Conservation (phyloP, 2,329 filamentous ascomycete genomes). For the Bipolaris zeicola region DNA sequence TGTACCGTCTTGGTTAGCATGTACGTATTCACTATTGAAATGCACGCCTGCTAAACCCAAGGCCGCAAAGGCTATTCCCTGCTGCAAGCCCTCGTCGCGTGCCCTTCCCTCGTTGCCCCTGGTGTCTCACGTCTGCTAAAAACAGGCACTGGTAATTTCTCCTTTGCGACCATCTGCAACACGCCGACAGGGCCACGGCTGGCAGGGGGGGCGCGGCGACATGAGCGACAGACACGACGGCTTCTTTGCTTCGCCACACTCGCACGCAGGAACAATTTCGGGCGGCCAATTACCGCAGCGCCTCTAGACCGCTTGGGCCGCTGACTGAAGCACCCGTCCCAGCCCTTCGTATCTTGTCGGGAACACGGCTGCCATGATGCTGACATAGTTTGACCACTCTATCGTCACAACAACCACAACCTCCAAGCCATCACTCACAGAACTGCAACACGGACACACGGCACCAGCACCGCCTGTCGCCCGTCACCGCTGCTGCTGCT, state of each 20-base stretch:
- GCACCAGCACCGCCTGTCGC: neutral
- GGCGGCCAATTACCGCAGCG: conserved; percentile 12
- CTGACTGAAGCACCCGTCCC: conserved; percentile 14
- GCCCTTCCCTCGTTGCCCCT: neutral
- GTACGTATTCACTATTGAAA: neutral
- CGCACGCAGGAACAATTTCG: conserved; percentile 27
- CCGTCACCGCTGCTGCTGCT: neutral
- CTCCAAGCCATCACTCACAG: no score
- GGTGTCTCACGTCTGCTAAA: conserved; percentile 11
- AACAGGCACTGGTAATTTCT: conserved; percentile 13
- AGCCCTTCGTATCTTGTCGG: conserved; percentile 7
- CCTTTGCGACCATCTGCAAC: conserved; percentile 6
- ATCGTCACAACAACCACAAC: no score
- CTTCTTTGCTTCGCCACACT: conserved; percentile 31
- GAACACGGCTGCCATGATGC: neutral
- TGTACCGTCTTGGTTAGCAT: neutral
- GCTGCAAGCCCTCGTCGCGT: neutral
- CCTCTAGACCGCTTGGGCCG: conserved; percentile 9
- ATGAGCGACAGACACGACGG: neutral
- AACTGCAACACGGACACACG: no score
- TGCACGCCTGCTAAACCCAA: neutral
- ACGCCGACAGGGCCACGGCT: conserved; percentile 22
- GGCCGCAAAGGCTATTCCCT: neutral
- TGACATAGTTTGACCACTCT: no score
- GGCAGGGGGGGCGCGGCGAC: neutral